Evolutionary conservation across 257 asterid species (phyloP).

Genomic region (Solanum gandarillasii): DNA sequence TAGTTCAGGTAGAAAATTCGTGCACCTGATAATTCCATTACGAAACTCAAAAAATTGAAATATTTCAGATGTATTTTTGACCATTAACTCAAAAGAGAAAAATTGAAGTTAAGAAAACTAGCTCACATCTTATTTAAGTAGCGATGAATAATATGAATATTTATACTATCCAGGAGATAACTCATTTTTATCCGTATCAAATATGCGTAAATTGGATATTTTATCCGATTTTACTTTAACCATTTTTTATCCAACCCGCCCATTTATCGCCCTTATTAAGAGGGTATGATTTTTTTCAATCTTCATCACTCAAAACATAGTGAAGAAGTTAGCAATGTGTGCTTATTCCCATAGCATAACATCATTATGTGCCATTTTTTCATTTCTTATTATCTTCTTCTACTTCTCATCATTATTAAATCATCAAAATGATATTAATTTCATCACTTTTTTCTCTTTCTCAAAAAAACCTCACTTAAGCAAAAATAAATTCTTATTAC

Average conservation of each 20-base stretch:
- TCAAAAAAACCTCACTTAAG: neutral
- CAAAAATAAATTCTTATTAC: neutral
- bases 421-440: neutral
- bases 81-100: no score
- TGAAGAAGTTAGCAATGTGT: neutral
- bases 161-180: no score
- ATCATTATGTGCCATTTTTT: neutral
- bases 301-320: neutral
- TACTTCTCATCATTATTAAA: neutral
- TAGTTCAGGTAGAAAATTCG: neutral
- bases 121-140: neutral
- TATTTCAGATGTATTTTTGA: neutral
- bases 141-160: no score
- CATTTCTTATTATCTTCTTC: neutral
- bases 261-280: neutral
- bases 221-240: accelerated
- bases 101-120: neutral
- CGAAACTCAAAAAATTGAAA: neutral
- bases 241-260: neutral
- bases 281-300: neutral
- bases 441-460: neutral
- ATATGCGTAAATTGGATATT: accelerated
- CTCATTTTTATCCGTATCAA: no score
- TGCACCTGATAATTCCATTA: accelerated
- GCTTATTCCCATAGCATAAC: neutral